phyloP scores from a whole-genome alignment of 305 asterid species.

The Fraxinus dipetala region DNA sequence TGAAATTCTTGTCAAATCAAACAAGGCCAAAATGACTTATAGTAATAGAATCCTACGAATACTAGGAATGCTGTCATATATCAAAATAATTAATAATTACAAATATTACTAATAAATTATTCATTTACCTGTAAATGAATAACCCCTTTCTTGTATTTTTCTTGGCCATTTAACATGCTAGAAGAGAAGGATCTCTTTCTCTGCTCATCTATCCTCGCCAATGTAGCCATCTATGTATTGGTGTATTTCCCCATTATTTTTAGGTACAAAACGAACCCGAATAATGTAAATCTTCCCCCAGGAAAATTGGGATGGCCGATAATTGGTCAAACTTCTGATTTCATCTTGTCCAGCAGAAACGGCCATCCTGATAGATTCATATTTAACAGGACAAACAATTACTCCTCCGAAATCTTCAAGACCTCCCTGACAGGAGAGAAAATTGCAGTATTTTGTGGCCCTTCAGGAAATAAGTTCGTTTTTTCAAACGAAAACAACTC shows the following conservation, averaged over 20 bases:
- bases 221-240: neutral
- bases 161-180: too few relatives aligned
- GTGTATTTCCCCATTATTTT: neutral
- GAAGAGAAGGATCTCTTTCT: neutral
- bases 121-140: too few relatives aligned
- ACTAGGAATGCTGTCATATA: too few relatives aligned
- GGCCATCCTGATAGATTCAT: constrained; percentile 14
- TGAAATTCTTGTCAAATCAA: too few relatives aligned
- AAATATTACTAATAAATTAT: too few relatives aligned
- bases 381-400: neutral
- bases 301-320: neutral
- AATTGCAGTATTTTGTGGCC: neutral
- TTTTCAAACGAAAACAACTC: neutral
- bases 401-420: constrained; percentile 4
- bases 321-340: neutral
- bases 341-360: neutral
- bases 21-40: too few relatives aligned
- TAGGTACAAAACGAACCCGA: neutral
- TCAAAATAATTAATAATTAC: too few relatives aligned
- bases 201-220: neutral
- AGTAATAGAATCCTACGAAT: too few relatives aligned
- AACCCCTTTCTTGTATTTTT: too few relatives aligned
- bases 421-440: neutral
- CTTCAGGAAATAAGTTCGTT: constrained; percentile 14
- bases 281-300: neutral